A percentile compares a stretch with the other conserved stretches of the same genome.
These are phyloP conservation scores for Erigeron canadensis DNA, from an alignment of 129 eudicot genomes.

Conservation along the genomic window DNA sequence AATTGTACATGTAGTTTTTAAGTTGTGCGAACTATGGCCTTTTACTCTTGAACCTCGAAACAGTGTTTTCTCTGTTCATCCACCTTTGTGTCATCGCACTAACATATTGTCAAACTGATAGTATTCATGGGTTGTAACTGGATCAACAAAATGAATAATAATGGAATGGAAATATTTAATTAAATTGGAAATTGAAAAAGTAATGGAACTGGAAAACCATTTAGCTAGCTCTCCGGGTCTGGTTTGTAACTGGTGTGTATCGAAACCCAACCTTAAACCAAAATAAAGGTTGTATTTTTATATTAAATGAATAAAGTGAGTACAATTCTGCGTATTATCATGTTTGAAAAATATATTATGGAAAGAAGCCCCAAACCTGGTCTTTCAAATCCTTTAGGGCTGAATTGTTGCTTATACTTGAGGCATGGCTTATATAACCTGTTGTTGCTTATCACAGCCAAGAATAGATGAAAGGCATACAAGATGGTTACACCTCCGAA, in stretches of 20 bases:
- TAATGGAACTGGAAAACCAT: no score
- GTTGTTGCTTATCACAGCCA: conserved; percentile 49
- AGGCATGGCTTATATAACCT: not conserved
- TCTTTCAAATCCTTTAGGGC: not conserved
- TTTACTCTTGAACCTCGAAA: not conserved
- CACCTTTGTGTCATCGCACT: not conserved
- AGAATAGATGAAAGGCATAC: conserved; percentile 74
- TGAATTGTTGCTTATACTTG: no score
- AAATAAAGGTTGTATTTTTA: no score
- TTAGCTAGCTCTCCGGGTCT: no score
- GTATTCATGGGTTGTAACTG: not conserved
- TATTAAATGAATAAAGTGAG: no score
- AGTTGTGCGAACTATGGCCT: conserved; percentile 14
- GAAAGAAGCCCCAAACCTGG: not conserved
- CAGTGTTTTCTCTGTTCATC: not conserved
- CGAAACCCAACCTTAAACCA: no score
- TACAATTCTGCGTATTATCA: no score
- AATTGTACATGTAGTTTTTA: not conserved
- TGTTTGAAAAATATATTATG: no score
- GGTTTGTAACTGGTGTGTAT: no score
- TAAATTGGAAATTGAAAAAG: no score
- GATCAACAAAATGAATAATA: no score
- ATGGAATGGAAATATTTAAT: no score
- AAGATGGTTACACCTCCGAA: conserved; percentile 92
- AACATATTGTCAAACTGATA: not conserved